A percentile compares a stretch with the other conserved stretches of the same genome.
Evolutionary conservation across 331 rosid species (phyloP).

Genomic region (Prunus yedoensis): DNA sequence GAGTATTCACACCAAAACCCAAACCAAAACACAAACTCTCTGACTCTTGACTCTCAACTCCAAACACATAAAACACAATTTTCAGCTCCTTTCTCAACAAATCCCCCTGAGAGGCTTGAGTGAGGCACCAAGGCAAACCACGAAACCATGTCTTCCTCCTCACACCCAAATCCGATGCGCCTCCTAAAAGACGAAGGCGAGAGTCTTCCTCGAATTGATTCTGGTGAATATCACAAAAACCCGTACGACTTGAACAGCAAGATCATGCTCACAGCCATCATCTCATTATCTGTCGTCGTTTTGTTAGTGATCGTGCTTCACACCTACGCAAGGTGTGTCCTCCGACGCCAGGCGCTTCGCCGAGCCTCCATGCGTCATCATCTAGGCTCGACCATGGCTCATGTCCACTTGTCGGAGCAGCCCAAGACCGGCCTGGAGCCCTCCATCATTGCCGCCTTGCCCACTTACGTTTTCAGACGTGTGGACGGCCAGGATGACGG

Average conservation of each 20-base stretch:
- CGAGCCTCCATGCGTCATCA: slow-evolving; percentile 38
- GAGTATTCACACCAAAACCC: neutral
- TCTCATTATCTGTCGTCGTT: slow-evolving; percentile 54
- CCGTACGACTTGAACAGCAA: slow-evolving; percentile 41
- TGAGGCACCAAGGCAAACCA: neutral
- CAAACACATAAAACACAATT: neutral
- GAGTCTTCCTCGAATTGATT: too few relatives aligned
- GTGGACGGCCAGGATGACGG: neutral
- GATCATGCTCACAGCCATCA: slow-evolving; percentile 57
- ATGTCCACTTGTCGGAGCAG: slow-evolving; percentile 24
- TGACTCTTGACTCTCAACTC: neutral
- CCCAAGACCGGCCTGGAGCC: slow-evolving; percentile 59
- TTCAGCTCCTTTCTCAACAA: neutral
- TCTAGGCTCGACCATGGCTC: slow-evolving; percentile 30
- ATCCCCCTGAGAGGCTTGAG: neutral
- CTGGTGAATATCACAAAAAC: neutral
- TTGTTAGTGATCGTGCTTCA: slow-evolving; percentile 66
- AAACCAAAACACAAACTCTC: neutral
- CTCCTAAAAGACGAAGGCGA: neutral
- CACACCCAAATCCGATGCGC: neutral
- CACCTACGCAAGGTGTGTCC: slow-evolving; percentile 61
- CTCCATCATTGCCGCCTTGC: slow-evolving; percentile 45
- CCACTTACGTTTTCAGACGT: slow-evolving; percentile 37
- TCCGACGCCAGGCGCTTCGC: slow-evolving; percentile 67
- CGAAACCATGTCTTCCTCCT: slow-evolving; percentile 12